phyloP scores from a whole-genome alignment of 31 red algal genomes.

The Odonthalia washingtoniensis region DNA sequence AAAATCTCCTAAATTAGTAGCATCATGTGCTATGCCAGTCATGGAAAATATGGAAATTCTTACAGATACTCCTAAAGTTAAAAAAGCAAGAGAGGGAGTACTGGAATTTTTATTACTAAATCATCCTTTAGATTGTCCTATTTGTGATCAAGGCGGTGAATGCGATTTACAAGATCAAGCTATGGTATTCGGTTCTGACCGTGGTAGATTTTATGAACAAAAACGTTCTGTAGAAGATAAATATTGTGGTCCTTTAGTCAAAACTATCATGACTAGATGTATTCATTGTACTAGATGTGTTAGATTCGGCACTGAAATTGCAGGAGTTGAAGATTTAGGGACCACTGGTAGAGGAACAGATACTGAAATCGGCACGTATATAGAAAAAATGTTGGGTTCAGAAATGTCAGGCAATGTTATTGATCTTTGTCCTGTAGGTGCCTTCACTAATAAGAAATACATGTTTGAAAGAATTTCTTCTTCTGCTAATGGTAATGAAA shows the following conservation, averaged over 20 bases:
- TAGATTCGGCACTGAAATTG: conserved; percentile 96
- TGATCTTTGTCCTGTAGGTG: conserved; percentile 99
- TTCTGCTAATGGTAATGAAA: too few relatives aligned
- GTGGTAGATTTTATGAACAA: conserved; percentile 90
- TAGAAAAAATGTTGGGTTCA: conserved; percentile 91
- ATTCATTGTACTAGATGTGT: conserved; percentile 99
- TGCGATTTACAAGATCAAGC: conserved; percentile 99
- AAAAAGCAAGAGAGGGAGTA: conserved; percentile 95
- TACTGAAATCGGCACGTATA: conserved; percentile 95
- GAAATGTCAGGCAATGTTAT: conserved; percentile 97
- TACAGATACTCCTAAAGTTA: conserved; percentile 81
- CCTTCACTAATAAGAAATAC: conserved; percentile 88
- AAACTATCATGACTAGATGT: conserved; percentile 98
- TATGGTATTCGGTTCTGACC: conserved; percentile 96
- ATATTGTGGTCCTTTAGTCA: conserved; percentile 90
- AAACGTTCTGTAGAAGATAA: conserved; percentile 97
- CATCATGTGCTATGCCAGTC: conserved; percentile 96
- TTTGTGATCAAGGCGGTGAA: conserved; percentile 99
- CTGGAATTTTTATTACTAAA: conserved; percentile 97
- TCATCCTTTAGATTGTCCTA: conserved; percentile 99
- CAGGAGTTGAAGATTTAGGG: conserved; percentile 91
- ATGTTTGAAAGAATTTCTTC: too few relatives aligned
- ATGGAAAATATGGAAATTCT: conserved; percentile 92
- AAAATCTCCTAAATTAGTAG: conserved; percentile 87
- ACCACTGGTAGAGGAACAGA: conserved; percentile 86